phyloP scores from a whole-genome alignment of 2,329 filamentous ascomycete species.

The Decorospora gaudefroyi region DNA sequence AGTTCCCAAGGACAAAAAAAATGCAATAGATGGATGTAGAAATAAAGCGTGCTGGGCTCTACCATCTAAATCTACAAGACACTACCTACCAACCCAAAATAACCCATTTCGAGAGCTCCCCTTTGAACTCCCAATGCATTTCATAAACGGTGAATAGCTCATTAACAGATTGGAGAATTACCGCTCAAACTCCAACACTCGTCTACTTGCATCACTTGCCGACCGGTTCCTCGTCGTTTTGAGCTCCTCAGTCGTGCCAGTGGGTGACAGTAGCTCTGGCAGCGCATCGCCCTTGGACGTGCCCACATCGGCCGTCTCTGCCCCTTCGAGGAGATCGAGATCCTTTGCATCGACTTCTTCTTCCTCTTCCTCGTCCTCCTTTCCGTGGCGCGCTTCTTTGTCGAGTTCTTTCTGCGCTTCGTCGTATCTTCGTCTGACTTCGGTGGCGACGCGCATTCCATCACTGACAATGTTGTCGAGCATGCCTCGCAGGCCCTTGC shows the following conservation, averaged over 20 bases:
- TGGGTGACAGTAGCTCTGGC: slow-evolving; percentile 24
- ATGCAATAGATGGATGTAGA: no score
- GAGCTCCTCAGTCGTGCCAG: slow-evolving; percentile 28
- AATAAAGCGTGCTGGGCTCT: no score
- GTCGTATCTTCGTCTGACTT: slow-evolving; percentile 90
- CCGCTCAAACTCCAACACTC: slow-evolving; percentile 48
- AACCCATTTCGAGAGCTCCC: no score
- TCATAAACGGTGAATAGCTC: no score
- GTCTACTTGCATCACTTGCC: slow-evolving; percentile 44
- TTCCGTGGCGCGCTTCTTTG: slow-evolving; percentile 65
- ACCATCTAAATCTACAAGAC: no score
- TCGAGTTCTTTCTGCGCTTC: slow-evolving; percentile 93
- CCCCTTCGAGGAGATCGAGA: slow-evolving; percentile 55
- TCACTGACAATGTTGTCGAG: slow-evolving; percentile 97
- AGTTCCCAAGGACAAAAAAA: no score
- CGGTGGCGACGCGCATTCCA: slow-evolving; percentile 92
- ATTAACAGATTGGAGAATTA: no score
- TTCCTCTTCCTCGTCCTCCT: slow-evolving; percentile 66
- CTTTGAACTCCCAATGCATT: no score
- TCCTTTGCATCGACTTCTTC: slow-evolving; percentile 57
- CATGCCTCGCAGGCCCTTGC: slow-evolving; percentile 84
- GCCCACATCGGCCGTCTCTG: slow-evolving; percentile 54
- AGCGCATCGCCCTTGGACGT: slow-evolving; percentile 29
- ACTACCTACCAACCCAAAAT: no score
- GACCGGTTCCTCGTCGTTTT: slow-evolving; percentile 37